Evolutionary conservation across 2,329 filamentous ascomycete species (phyloP).

Genomic region (Aspergillus terreus): DNA sequence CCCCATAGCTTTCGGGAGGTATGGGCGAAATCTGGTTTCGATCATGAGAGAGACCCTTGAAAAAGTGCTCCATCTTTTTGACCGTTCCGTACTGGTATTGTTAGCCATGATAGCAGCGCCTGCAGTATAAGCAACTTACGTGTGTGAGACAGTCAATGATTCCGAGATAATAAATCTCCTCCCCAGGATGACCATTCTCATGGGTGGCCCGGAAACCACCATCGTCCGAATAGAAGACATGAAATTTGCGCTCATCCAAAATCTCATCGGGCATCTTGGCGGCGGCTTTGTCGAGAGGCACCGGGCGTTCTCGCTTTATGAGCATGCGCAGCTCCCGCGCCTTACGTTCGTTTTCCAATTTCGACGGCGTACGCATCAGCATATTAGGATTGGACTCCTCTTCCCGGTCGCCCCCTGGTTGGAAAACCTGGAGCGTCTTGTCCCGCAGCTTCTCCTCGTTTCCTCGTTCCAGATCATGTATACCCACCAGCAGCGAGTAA

Average conservation of each 20-base stretch:
- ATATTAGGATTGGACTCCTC: constrained; percentile 61
- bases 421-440: constrained; percentile 91
- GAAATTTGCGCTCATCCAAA: constrained; percentile 68
- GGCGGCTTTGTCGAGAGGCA: constrained; percentile 81
- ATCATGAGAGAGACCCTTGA: constrained; percentile 85
- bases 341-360: constrained; percentile 85
- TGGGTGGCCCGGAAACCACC: constrained; percentile 91
- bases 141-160: constrained; percentile 98
- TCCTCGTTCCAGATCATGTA: constrained; percentile 83
- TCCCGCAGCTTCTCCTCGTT: constrained; percentile 90
- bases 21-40: constrained; percentile 88
- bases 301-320: constrained; percentile 85
- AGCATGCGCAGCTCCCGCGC: constrained; percentile 86
- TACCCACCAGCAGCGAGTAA: constrained; percentile 90
- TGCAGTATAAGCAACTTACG: constrained; percentile 54
- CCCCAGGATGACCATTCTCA: constrained; percentile 76
- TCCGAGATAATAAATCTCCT: constrained; percentile 95
- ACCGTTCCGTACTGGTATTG: constrained; percentile 74
- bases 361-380: constrained; percentile 85
- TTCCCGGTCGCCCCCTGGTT: constrained; percentile 71
- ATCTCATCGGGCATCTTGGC: constrained; percentile 90
- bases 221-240: constrained; percentile 90
- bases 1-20: constrained; percentile 84
- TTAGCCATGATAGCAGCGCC: background rate
- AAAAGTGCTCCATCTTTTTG: constrained; percentile 94